Evolutionary conservation across 805 yeast genomes (phyloP).

Genomic region (Tanozyma kutaoensis): DNA sequence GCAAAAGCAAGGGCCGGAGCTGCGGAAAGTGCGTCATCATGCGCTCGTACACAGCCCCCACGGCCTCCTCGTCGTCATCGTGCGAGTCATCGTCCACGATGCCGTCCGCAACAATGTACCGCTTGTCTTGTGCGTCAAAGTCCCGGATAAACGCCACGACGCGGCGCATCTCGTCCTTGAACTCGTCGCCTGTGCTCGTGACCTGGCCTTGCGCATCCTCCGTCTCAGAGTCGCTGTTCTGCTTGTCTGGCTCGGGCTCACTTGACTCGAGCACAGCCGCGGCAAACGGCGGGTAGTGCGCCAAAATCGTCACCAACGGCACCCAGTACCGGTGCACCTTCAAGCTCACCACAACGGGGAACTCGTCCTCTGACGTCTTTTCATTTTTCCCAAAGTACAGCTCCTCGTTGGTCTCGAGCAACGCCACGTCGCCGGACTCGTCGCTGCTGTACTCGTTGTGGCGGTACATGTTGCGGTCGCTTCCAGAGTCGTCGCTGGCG

Average conservation of each 20-base stretch:
- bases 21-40: conserved; percentile 6
- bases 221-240: neutral
- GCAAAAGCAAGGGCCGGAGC: conserved; percentile 9
- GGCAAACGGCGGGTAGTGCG: conserved; percentile 20
- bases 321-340: conserved; percentile 15
- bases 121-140: no score
- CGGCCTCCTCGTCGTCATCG: conserved; percentile 12
- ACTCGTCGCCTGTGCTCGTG: conserved; percentile 1
- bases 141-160: no score
- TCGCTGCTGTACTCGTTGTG: no score
- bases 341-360: conserved; percentile 4
- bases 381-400: no score
- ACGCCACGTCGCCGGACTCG: no score
- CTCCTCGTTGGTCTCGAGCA: no score
- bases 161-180: no score
- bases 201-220: neutral
- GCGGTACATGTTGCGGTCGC: no score
- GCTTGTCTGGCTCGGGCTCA: neutral
- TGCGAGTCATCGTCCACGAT: no score
- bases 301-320: conserved; percentile 25
- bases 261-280: conserved; percentile 10
- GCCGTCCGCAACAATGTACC: no score
- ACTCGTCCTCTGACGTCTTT: conserved; percentile 3
- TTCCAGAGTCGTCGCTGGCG: no score
- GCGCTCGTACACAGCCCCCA: conserved; percentile 6